Conservation (phyloP, 2,329 filamentous ascomycete genomes). For the Epichloe elymi region DNA sequence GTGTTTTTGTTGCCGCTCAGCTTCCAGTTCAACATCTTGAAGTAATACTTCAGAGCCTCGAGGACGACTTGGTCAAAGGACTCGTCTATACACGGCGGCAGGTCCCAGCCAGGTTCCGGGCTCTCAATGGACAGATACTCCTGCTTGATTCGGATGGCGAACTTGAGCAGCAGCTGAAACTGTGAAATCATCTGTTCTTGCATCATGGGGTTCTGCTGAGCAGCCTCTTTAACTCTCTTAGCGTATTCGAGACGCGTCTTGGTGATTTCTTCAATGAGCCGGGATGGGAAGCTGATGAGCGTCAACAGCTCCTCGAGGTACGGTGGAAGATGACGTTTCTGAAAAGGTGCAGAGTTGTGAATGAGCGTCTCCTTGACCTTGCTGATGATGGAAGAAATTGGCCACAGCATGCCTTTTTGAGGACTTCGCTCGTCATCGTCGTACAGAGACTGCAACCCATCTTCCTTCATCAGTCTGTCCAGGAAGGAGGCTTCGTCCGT, state of each 20-base stretch:
- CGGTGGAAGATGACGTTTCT: conserved; percentile 78
- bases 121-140: conserved; percentile 75
- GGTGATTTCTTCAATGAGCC: conserved; percentile 93
- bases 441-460: conserved; percentile 83
- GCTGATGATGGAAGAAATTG: conserved; percentile 73
- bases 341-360: conserved; percentile 70
- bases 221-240: conserved; percentile 87
- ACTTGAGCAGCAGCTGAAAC: conserved; percentile 82
- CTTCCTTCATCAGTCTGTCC: conserved; percentile 88
- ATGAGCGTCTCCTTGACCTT: conserved; percentile 92
- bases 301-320: conserved; percentile 95
- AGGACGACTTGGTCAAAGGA: conserved; percentile 86
- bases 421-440: conserved; percentile 43
- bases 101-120: conserved; percentile 83
- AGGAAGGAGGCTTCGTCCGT: conserved; percentile 86
- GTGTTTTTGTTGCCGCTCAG: conserved; percentile 95
- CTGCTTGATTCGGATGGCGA: conserved; percentile 85
- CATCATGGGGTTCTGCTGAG: conserved; percentile 84
- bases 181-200: conserved; percentile 96
- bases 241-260: conserved; percentile 83
- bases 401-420: conserved; percentile 65
- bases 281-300: conserved; percentile 91
- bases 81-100: conserved; percentile 93
- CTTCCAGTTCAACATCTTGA: conserved; percentile 98
- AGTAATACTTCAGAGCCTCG: conserved; percentile 93